A percentile compares a stretch with the other conserved stretches of the same genome.
Evolutionary conservation across 306 rosid species (phyloP).

Genomic region (Vicia sativa): DNA sequence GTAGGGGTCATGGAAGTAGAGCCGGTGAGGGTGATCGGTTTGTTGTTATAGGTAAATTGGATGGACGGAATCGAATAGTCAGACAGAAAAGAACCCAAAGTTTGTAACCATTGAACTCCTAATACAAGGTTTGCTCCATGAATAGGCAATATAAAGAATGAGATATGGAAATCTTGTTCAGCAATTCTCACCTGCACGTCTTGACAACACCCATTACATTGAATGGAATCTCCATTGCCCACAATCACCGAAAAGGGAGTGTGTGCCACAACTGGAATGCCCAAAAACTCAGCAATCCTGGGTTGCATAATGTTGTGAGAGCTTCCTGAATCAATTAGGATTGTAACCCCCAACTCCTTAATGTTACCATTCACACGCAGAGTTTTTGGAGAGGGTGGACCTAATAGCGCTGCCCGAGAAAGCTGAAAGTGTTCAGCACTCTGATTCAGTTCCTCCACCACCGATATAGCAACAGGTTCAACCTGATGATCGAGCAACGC

Average conservation of each 20-base stretch:
- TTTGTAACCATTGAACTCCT: not conserved
- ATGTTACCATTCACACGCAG: not conserved
- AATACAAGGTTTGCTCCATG: not conserved
- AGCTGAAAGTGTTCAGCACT: not conserved
- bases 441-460: not conserved
- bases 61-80: not conserved
- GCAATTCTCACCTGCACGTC: not conserved
- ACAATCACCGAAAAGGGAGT: not conserved
- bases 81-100: not conserved
- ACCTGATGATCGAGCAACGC: not conserved
- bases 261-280: not conserved
- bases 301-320: not conserved
- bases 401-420: not conserved
- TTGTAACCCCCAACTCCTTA: not conserved
- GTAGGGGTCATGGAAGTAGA: not conserved
- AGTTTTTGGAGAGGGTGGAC: too few species aligned
- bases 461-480: not conserved
- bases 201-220: not conserved
- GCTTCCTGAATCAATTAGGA: not conserved
- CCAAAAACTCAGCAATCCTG: not conserved
- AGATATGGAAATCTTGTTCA: not conserved
- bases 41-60: not conserved
- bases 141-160: not conserved
- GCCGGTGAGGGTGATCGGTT: not conserved
- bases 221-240: not conserved